Evolutionary conservation across 257 asterid species (phyloP).

Genomic region (Cinchona pubescens): DNA sequence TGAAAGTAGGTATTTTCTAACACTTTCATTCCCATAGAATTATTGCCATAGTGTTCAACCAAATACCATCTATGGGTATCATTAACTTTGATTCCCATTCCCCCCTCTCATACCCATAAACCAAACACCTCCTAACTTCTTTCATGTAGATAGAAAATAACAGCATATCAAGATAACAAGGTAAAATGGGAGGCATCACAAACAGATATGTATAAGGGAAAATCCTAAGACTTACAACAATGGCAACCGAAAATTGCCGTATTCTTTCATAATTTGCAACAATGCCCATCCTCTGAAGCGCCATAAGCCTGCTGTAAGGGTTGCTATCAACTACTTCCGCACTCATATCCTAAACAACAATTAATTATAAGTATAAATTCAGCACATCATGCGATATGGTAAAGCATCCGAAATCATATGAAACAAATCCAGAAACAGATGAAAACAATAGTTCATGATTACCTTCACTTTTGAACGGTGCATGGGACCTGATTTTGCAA

Average conservation of each 20-base stretch:
- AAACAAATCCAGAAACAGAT: conserved; percentile 6
- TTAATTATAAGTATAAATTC: conserved; percentile 1
- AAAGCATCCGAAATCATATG: neutral
- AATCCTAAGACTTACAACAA: conserved; percentile 61
- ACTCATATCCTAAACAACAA: conserved; percentile 67
- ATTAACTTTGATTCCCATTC: no score
- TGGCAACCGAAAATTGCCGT: conserved; percentile 83
- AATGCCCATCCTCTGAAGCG: conserved; percentile 99
- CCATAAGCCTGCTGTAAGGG: conserved; percentile 98
- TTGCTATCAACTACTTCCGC: conserved; percentile 96
- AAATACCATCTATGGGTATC: no score
- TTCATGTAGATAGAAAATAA: no score
- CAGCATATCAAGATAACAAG: neutral
- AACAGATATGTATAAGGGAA: neutral
- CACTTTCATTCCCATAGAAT: no score
- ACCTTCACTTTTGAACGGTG: conserved; percentile 84
- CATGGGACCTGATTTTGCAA: conserved; percentile 39
- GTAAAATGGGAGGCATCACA: neutral
- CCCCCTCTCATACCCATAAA: no score
- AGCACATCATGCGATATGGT: conserved; percentile 2
- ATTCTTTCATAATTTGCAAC: conserved; percentile 89
- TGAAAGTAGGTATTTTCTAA: no score
- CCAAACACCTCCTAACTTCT: neutral
- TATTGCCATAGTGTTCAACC: no score
- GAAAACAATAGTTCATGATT: conserved; percentile 14